Evolutionary conservation across 2,329 filamentous ascomycete genomes (phyloP).

Genomic region (Xylariomycetidae sp.): DNA sequence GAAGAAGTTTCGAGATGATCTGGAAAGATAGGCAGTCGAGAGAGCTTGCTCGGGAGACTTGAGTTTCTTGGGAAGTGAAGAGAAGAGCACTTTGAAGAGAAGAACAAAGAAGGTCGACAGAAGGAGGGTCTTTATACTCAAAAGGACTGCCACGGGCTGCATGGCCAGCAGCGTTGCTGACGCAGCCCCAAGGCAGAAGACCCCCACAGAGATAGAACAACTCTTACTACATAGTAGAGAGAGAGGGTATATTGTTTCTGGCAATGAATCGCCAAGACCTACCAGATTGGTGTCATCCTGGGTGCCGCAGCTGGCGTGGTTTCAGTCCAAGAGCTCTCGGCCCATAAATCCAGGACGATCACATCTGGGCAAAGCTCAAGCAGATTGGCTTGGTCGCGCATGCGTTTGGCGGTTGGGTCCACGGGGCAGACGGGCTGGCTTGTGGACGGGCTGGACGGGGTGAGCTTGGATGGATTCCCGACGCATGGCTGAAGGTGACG

Average conservation of each 20-base stretch:
- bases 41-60: no score
- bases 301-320: constrained; percentile 14
- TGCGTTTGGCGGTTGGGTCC: no score
- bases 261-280: constrained; percentile 23
- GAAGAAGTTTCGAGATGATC: no score
- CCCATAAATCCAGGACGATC: no score
- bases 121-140: constrained; percentile 14
- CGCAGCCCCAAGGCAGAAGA: constrained; percentile 6
- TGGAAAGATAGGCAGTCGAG: no score
- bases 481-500: no score
- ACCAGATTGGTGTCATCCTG: constrained; percentile 14
- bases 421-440: no score
- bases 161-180: no score
- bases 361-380: no score
- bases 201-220: constrained; percentile 13
- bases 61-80: constrained; percentile 3
- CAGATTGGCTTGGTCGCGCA: no score
- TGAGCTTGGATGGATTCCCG: no score
- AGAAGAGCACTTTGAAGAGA: constrained; percentile 2
- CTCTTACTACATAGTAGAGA: constrained; percentile 1
- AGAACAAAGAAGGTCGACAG: constrained; percentile 7
- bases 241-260: constrained; percentile 10
- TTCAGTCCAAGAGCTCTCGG: constrained; percentile 11
- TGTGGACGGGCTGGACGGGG: no score
- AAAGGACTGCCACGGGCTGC: constrained; percentile 1